These are phyloP conservation scores for Phytophthora sp. DNA, from an alignment of 352 stramenopile genomes.

Conservation along the genomic window DNA sequence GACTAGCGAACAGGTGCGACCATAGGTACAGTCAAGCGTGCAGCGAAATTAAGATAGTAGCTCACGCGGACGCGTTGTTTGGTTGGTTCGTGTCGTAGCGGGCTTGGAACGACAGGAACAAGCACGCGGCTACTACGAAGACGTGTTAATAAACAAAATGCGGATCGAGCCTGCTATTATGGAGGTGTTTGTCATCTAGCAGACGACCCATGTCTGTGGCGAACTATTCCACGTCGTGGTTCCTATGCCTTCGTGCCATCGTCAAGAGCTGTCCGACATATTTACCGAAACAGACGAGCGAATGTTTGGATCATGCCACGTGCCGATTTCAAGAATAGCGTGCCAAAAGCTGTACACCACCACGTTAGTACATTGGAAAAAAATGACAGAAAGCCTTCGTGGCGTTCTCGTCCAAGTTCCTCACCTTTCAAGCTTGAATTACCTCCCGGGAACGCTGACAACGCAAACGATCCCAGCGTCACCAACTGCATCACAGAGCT, in stretches of 20 bases:
- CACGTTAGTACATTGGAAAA: not conserved
- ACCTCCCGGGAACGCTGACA: slow-evolving; percentile 68
- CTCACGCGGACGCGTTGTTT: not conserved
- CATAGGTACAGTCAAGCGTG: not conserved
- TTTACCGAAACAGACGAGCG: slow-evolving; percentile 59
- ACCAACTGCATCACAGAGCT: slow-evolving; percentile 73
- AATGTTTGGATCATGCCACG: slow-evolving; percentile 69
- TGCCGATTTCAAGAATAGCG: slow-evolving; percentile 72
- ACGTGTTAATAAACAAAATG: slow-evolving; percentile 29
- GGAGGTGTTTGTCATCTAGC: not conserved
- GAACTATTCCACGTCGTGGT: slow-evolving; percentile 6
- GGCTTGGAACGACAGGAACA: slow-evolving; percentile 56
- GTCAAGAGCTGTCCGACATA: slow-evolving; percentile 10
- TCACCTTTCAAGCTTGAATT: slow-evolving; percentile 71
- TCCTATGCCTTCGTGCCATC: not conserved
- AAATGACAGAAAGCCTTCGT: not conserved
- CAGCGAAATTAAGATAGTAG: not conserved
- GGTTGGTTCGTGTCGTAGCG: not conserved
- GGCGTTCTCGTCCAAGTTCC: not conserved
- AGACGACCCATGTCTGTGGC: slow-evolving; percentile 11
- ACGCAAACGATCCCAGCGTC: slow-evolving; percentile 60
- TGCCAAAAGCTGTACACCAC: slow-evolving; percentile 51
- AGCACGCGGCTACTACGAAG: slow-evolving; percentile 24
- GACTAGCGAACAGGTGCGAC: slow-evolving; percentile 48
- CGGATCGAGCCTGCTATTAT: slow-evolving; percentile 32